phyloP scores from a whole-genome alignment of 164 flowering plant genomes.

The Chloranthus sessilifolius region DNA sequence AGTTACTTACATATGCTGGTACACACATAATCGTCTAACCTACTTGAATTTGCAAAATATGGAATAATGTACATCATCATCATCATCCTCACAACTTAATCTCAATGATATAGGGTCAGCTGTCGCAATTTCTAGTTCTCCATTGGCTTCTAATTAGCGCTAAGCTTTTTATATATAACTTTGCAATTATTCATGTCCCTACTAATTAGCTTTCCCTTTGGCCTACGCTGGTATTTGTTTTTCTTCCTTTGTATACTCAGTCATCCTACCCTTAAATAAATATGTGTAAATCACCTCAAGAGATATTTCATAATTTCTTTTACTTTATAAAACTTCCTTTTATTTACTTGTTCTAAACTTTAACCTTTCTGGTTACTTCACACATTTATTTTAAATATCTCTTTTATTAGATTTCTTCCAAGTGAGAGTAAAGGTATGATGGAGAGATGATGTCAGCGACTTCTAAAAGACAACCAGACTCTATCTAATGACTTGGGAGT shows the following conservation, averaged over 20 bases:
- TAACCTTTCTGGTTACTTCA: too few species aligned
- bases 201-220: too few species aligned
- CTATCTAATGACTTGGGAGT: not conserved
- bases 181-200: not conserved
- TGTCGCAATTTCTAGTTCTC: not conserved
- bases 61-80: not conserved
- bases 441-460: constrained; percentile 8
- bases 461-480: constrained; percentile 7
- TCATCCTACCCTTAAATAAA: not conserved
- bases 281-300: too few species aligned
- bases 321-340: not conserved
- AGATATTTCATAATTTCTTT: not conserved
- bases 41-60: too few species aligned
- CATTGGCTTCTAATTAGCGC: not conserved
- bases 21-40: too few species aligned
- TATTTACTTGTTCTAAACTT: too few species aligned
- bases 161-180: not conserved
- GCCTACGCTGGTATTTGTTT: not conserved
- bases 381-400: not conserved
- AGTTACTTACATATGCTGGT: too few species aligned
- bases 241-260: not conserved
- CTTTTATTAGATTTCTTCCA: not conserved
- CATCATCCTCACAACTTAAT: too few species aligned
- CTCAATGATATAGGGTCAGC: too few species aligned
- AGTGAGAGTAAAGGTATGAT: not conserved